Conservation (phyloP, 2,329 filamentous ascomycete genomes). For the Fusarium brevicatenulatum region DNA sequence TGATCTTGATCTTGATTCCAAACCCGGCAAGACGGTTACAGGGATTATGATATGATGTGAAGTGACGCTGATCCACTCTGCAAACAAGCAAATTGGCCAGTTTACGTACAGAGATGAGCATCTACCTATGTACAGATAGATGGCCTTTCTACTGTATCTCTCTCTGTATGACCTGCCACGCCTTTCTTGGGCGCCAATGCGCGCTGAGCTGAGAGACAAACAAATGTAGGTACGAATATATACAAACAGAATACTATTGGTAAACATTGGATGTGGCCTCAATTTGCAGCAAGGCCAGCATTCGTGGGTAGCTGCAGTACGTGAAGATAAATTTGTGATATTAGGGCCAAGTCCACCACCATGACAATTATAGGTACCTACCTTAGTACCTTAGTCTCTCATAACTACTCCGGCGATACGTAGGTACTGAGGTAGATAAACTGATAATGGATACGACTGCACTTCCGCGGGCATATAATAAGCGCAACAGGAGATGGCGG, state of each 20-base stretch:
- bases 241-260: background rate
- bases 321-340: background rate
- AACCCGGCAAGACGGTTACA: background rate
- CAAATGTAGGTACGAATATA: background rate
- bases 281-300: background rate
- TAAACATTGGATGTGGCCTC: background rate
- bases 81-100: constrained; percentile 1
- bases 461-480: constrained; percentile 9
- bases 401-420: background rate
- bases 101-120: constrained; percentile 18
- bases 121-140: background rate
- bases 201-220: background rate
- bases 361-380: background rate
- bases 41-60: constrained; percentile 13
- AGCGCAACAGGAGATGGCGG: background rate
- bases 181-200: background rate
- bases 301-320: background rate
- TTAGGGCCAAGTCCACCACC: background rate
- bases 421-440: background rate
- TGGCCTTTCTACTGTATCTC: background rate
- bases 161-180: background rate
- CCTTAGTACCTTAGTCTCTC: background rate
- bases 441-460: background rate
- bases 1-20: constrained; percentile 1
- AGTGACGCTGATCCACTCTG: constrained; percentile 1